Base-by-base conservation (phyloP, 306 rosid species). In the Sicyos baderoa region DNA sequence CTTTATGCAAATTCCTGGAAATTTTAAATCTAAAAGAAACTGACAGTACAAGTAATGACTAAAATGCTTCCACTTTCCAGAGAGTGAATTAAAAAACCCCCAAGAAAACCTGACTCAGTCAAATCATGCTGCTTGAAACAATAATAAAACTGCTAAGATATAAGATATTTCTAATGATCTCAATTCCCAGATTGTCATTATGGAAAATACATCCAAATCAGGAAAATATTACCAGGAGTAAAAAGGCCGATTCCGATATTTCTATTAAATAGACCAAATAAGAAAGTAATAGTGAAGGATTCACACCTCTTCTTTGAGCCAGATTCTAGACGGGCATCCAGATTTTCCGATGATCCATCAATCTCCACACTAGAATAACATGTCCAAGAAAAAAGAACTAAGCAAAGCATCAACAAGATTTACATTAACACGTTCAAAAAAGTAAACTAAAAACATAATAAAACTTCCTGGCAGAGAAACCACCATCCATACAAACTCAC, bases 241-340 rank as follows among this genome's bases (percentile, higher is more conserved):
- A 55, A 40, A 54, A 55, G 16, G 16, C 5, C 3, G 19, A 37
- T 58, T 32, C n/a, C n/a, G n/a, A n/a, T n/a, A n/a, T n/a, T n/a
- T n/a, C 10, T 10, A 13, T 53, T 18, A 29, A 16, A 17, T 47
- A 72, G 10, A 40, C 5, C 6, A 42, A 9, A 23, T 48, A 17
- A 25, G 15, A 25, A 32, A 10, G 22, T 29, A 50, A 49, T 4
- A 25, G 45, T 27, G 14, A 58, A 59, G 44, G 13, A 10, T 13
- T 5, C 45, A 9, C 73, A 93, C 97, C 98, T 86, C 87, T 93
- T 93, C 77, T 86, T 93, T 3, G 87, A 80, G 74, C 94, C 88
- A 63, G 93, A 74, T 72, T 87, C 95, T 72, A 78, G 83, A 45
- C 49, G 76, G 9, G 83, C 86, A 63, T 88, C 96, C 25, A 86